Evolutionary conservation across 768 basidiomycete species (phyloP).

Genomic region (button mushroom (Agaricus bisporus)): DNA sequence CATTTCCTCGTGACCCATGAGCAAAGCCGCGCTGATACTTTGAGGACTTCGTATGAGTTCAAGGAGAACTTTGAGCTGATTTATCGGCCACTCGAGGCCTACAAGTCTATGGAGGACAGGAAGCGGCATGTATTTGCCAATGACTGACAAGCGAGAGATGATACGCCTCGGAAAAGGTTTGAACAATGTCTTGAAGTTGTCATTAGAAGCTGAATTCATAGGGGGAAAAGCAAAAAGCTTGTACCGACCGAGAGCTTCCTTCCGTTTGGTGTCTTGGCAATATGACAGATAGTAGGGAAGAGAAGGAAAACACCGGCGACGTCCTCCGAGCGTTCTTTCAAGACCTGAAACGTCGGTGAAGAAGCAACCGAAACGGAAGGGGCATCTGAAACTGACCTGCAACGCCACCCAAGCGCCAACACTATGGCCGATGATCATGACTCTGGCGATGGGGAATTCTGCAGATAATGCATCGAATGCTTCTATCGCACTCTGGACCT

Average conservation of each 20-base stretch:
- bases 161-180: slow-evolving; percentile 35
- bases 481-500: slow-evolving; percentile 50
- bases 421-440: slow-evolving; percentile 59
- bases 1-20: slow-evolving; percentile 71
- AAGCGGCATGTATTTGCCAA: slow-evolving; percentile 34
- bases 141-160: slow-evolving; percentile 37
- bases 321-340: slow-evolving; percentile 36
- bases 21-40: slow-evolving; percentile 46
- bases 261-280: slow-evolving; percentile 63
- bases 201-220: background rate
- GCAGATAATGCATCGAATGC: slow-evolving; percentile 39
- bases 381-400: slow-evolving; percentile 34
- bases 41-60: slow-evolving; percentile 45
- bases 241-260: slow-evolving; percentile 46
- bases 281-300: slow-evolving; percentile 64
- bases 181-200: slow-evolving; percentile 33
- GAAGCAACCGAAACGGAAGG: background rate
- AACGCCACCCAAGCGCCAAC: slow-evolving; percentile 67
- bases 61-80: slow-evolving; percentile 39
- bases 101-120: slow-evolving; percentile 37
- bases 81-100: slow-evolving; percentile 40
- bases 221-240: background rate
- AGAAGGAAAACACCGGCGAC: slow-evolving; percentile 49
- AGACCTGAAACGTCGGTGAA: slow-evolving; percentile 28
- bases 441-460: slow-evolving; percentile 26